Conservation (phyloP, 139 green algal genomes). For the Auxenochlorella pyrenoidosa region DNA sequence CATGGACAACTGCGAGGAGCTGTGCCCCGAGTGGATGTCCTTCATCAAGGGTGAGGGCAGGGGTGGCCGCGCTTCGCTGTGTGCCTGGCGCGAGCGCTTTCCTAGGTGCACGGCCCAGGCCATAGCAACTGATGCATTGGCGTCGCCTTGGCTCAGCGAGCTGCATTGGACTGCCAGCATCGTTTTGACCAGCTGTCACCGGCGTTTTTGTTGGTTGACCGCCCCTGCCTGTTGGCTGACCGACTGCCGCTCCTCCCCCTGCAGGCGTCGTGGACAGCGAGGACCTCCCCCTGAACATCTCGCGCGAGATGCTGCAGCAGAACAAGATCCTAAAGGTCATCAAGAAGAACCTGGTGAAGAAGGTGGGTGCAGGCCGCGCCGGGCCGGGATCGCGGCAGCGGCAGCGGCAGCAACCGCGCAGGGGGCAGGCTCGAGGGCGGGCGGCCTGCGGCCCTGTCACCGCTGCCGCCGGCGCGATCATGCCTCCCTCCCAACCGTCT, state of each 20-base stretch:
- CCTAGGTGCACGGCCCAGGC: too few species aligned
- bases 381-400: too few species aligned
- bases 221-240: too few species aligned
- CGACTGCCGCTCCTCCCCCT: neutral
- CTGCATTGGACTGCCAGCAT: too few species aligned
- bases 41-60: constrained; percentile 87
- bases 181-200: too few species aligned
- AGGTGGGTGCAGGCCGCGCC: constrained; percentile 64
- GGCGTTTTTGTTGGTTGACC: too few species aligned
- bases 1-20: constrained; percentile 99
- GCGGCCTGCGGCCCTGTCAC: too few species aligned
- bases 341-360: constrained; percentile 99
- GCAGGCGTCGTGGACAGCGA: constrained; percentile 97
- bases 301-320: constrained; percentile 99
- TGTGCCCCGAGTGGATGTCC: constrained; percentile 96
- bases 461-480: neutral
- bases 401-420: too few species aligned
- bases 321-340: constrained; percentile 99
- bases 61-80: neutral
- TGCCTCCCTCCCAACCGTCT: neutral
- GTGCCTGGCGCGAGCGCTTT: constrained; percentile 69
- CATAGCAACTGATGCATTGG: too few species aligned
- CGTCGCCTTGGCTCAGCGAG: too few species aligned
- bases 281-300: constrained; percentile 99
- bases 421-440: too few species aligned